Percentiles rank a stretch among this genome's conserved stretches.
These are phyloP conservation scores for Vanrija sp. DNA, from an alignment of 1,284 basidiomycete species.

Conservation along the genomic window DNA sequence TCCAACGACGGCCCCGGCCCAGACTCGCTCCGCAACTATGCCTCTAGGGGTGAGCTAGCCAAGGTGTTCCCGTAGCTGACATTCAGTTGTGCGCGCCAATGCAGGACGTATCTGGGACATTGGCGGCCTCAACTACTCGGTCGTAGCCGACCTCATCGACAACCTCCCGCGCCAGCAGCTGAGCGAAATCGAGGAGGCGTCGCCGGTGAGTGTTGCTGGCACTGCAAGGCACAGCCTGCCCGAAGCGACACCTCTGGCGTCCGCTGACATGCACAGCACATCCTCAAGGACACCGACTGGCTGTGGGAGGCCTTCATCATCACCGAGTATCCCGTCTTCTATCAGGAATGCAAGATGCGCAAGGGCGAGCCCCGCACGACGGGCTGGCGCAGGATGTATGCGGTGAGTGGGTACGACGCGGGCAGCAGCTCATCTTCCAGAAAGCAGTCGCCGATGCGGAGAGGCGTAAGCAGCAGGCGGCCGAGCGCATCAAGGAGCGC, in stretches of 20 bases:
- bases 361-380: constrained; percentile 28
- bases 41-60: constrained; percentile 4
- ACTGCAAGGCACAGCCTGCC: not conserved
- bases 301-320: constrained; percentile 40
- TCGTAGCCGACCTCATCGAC: constrained; percentile 32
- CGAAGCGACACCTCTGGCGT: not conserved
- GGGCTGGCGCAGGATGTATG: constrained; percentile 43
- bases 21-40: not conserved
- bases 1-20: not conserved
- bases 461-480: constrained; percentile 30
- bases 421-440: constrained; percentile 14
- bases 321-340: constrained; percentile 31
- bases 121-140: constrained; percentile 33
- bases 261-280: constrained; percentile 21
- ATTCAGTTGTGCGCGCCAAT: constrained; percentile 30
- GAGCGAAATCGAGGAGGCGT: constrained; percentile 29
- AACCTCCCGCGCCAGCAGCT: constrained; percentile 35
- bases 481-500: constrained; percentile 26
- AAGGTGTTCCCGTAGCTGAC: not conserved
- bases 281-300: constrained; percentile 44
- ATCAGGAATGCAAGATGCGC: constrained; percentile 26
- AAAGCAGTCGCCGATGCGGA: constrained; percentile 35
- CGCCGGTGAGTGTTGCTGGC: constrained; percentile 19
- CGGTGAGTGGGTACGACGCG: constrained; percentile 19
- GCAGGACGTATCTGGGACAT: constrained; percentile 35